Conservation (phyloP, 805 yeast genomes). For the Tetrapisispora fleetii region DNA sequence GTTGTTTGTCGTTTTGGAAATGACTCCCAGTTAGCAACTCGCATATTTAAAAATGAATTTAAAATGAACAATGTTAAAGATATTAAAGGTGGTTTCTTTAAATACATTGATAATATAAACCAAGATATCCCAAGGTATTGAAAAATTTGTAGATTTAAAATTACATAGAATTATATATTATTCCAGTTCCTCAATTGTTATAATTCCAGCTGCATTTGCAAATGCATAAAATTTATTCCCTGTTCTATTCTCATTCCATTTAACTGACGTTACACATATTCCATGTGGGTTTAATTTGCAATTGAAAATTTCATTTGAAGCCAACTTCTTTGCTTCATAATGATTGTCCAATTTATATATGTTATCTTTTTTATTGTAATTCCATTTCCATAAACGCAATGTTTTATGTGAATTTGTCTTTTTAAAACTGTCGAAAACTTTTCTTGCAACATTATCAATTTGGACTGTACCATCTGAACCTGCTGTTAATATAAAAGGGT, state of each 20-base stretch:
- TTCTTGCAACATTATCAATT: constrained; percentile 33
- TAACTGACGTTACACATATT: constrained; percentile 38
- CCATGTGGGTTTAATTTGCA: constrained; percentile 39
- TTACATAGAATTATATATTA: neutral
- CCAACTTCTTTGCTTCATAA: constrained; percentile 29
- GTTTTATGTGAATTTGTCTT: constrained; percentile 24
- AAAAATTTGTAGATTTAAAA: neutral
- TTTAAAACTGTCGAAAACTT: constrained; percentile 29
- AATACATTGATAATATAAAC: constrained; percentile 59
- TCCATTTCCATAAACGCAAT: constrained; percentile 31
- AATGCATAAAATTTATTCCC: constrained; percentile 38
- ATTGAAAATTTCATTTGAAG: constrained; percentile 20
- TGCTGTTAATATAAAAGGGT: constrained; percentile 40
- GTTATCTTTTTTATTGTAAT: constrained; percentile 32
- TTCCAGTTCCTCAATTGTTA: constrained; percentile 22
- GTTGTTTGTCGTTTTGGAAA: constrained; percentile 84
- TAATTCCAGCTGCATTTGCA: constrained; percentile 25
- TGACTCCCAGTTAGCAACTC: constrained; percentile 76
- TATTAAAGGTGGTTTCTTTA: constrained; percentile 65
- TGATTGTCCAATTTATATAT: constrained; percentile 34
- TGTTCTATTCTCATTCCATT: constrained; percentile 46
- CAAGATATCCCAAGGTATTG: constrained; percentile 53
- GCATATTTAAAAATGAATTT: constrained; percentile 40
- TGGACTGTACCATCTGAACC: constrained; percentile 41
- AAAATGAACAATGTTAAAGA: constrained; percentile 48